Percentiles rank a stretch among this genome's conserved stretches.
Evolutionary conservation across 192 early-diverging fungal species (phyloP).

Genomic region (Piromyces finnis): DNA sequence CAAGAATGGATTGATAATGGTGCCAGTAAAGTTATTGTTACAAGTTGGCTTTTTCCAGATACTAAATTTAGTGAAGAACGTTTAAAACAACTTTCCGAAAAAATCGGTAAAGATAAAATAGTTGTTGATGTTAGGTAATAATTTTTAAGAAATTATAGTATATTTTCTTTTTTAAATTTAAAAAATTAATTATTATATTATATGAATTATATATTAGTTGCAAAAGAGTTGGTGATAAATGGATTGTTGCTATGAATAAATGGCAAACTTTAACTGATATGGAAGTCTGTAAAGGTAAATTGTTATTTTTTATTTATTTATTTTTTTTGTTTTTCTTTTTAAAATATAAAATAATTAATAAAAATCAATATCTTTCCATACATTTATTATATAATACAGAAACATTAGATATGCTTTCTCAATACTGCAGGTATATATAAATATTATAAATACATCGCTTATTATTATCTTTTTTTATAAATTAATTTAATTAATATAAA

Average conservation of each 20-base stretch:
- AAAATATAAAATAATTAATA: slow-evolving; percentile 1
- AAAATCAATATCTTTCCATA: too few species aligned
- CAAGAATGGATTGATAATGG: slow-evolving; percentile 67
- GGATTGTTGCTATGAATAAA: slow-evolving; percentile 94
- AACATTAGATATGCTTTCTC: slow-evolving; percentile 29
- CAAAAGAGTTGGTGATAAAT: slow-evolving; percentile 39
- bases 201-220: slow-evolving; percentile 39
- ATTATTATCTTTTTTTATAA: too few species aligned
- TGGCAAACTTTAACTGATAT: slow-evolving; percentile 94
- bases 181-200: too few species aligned
- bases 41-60: slow-evolving; percentile 80
- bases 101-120: slow-evolving; percentile 47
- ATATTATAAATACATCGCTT: neutral
- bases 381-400: slow-evolving; percentile 16
- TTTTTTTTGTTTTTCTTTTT: slow-evolving; percentile 4
- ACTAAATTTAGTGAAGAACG: slow-evolving; percentile 49
- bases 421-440: slow-evolving; percentile 32
- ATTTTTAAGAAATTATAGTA: neutral
- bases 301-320: neutral
- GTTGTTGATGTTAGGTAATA: slow-evolving; percentile 65
- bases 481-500: neutral
- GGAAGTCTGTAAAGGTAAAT: slow-evolving; percentile 44
- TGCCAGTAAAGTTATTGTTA: slow-evolving; percentile 90
- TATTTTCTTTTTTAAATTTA: neutral
- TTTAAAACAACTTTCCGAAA: slow-evolving; percentile 21